Conservation (phyloP, 2,329 filamentous ascomycete species). For the Knufia petricola region DNA sequence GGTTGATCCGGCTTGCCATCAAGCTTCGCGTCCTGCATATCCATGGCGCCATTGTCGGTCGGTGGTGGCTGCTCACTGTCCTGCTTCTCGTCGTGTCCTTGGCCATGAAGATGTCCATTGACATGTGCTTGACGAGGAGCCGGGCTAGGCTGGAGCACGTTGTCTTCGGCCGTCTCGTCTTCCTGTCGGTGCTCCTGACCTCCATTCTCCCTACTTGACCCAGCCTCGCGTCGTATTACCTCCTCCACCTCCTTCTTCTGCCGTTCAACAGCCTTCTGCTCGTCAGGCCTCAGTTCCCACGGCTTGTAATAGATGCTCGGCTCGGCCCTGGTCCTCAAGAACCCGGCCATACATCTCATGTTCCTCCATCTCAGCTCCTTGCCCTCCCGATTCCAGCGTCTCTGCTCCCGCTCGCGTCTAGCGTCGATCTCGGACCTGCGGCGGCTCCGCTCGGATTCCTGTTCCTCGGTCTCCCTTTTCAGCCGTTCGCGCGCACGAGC, state of each 20-base stretch:
- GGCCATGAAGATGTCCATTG: too few relatives aligned
- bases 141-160: too few relatives aligned
- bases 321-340: slow-evolving; percentile 59
- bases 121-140: too few relatives aligned
- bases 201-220: slow-evolving; percentile 18
- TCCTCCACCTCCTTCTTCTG: slow-evolving; percentile 60
- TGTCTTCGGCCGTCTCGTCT: slow-evolving; percentile 24
- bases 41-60: slow-evolving; percentile 23
- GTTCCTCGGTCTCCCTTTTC: slow-evolving; percentile 59
- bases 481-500: slow-evolving; percentile 68
- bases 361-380: slow-evolving; percentile 55
- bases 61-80: slow-evolving; percentile 33
- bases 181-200: slow-evolving; percentile 14
- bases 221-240: slow-evolving; percentile 51
- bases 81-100: slow-evolving; percentile 14
- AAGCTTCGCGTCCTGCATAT: slow-evolving; percentile 10
- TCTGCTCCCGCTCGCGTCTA: slow-evolving; percentile 59
- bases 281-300: slow-evolving; percentile 60
- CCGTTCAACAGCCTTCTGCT: slow-evolving; percentile 60
- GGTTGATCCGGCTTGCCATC: slow-evolving; percentile 21
- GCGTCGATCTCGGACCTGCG: slow-evolving; percentile 53
- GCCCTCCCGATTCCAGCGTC: slow-evolving; percentile 59
- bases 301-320: slow-evolving; percentile 81
- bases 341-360: slow-evolving; percentile 61
- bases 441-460: slow-evolving; percentile 59